These are phyloP conservation scores for Periconia macrospinosa DNA, from an alignment of 2,329 filamentous ascomycete genomes.

Conservation along the genomic window DNA sequence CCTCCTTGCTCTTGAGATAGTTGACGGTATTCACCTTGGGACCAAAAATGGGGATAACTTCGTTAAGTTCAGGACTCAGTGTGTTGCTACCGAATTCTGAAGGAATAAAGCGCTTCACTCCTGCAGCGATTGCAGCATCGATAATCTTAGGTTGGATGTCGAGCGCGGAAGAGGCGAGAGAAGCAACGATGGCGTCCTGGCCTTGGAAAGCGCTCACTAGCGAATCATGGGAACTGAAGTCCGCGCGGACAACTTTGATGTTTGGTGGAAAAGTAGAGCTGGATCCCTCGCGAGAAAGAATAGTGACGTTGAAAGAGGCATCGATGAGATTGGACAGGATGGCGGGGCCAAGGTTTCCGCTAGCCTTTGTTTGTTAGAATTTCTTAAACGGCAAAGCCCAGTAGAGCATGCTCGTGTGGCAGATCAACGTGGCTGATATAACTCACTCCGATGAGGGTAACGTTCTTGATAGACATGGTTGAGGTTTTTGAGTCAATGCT, in stretches of 20 bases:
- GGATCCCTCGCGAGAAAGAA: conserved; percentile 57
- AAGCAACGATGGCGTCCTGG: conserved; percentile 60
- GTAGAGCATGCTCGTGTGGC: background rate
- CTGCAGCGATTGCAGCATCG: conserved; percentile 61
- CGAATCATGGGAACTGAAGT: conserved; percentile 52
- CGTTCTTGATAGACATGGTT: conserved; percentile 45
- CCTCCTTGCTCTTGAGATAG: conserved; percentile 54
- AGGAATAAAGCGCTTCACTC: conserved; percentile 64
- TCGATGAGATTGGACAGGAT: conserved; percentile 46
- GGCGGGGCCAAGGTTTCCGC: conserved; percentile 48
- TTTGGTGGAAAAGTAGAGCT: conserved; percentile 43
- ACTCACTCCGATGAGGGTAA: conserved; percentile 48
- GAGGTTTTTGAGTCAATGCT: background rate
- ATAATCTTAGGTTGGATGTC: conserved; percentile 56
- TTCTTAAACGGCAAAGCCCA: background rate
- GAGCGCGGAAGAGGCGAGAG: conserved; percentile 47
- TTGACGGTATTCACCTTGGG: conserved; percentile 54
- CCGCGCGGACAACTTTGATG: conserved; percentile 50
- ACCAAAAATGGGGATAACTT: conserved; percentile 55
- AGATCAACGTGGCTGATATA: conserved; percentile 2
- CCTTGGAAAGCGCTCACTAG: conserved; percentile 56
- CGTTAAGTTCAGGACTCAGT: conserved; percentile 37
- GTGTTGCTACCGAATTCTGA: conserved; percentile 59
- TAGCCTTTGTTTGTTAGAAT: conserved; percentile 28
- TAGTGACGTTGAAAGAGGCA: conserved; percentile 57